Conservation (phyloP, 1,284 basidiomycete species). For the Ceratobasidium theobromae region DNA sequence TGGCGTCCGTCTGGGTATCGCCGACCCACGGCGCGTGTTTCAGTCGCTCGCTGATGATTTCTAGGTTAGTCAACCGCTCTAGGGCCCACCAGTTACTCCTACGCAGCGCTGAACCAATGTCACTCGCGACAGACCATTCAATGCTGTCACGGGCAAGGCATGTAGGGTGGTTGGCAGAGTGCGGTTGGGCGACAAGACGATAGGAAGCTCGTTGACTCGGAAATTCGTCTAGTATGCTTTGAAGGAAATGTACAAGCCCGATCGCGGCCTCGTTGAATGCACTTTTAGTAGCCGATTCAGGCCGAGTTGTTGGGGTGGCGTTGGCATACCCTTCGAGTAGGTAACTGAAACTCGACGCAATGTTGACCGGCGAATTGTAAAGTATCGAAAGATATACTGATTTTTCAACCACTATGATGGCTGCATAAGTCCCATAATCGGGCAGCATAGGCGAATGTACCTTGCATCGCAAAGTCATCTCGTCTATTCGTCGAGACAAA, state of each 20-base stretch:
- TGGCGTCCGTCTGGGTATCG: neutral
- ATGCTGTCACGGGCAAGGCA: neutral
- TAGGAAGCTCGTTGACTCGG: constrained; percentile 12
- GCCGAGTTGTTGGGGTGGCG: neutral
- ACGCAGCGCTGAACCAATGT: constrained; percentile 7
- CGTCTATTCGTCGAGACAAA: constrained; percentile 8
- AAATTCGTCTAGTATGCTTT: constrained; percentile 11
- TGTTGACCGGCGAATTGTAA: constrained; percentile 12
- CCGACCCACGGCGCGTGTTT: neutral
- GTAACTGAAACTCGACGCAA: constrained; percentile 20
- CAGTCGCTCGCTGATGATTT: neutral
- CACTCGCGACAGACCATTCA: constrained; percentile 8
- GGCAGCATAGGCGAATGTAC: neutral
- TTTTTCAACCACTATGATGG: constrained; percentile 19
- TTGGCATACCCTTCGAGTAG: neutral
- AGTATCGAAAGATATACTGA: neutral
- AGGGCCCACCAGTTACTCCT: constrained; percentile 15
- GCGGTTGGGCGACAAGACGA: neutral
- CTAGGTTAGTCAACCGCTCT: neutral
- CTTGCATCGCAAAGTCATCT: constrained; percentile 15
- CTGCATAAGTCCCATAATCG: too few relatives aligned
- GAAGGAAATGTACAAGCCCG: constrained; percentile 6
- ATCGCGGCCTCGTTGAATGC: neutral
- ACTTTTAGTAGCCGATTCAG: neutral
- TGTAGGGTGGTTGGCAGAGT: neutral